Base-by-base conservation (phyloP, 2,329 filamentous ascomycete genomes). In the Ceratocystiopsis sp. region DNA sequence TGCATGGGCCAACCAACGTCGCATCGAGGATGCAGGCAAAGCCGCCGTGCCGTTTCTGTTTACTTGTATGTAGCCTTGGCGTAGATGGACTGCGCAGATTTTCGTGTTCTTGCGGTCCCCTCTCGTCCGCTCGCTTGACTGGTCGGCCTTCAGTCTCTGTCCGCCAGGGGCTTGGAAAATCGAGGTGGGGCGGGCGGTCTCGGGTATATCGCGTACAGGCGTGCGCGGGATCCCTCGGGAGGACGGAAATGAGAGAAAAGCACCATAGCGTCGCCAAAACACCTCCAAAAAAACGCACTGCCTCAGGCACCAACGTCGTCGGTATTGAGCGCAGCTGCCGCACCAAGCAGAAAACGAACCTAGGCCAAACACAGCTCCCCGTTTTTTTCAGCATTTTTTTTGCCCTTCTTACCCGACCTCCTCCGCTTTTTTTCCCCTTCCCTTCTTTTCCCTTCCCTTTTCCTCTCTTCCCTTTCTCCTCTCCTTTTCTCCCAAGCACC, bases 331-430 rank as follows among this genome's bases (percentile, higher is more conserved):
- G 19, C 19, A 21, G 19, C 19, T 43, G 25, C 17, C 17, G 37
- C 43, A 21, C 44, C 46, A 49, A 46, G 48, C 45, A 44, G 42
- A 38, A 39, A 42, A 21, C 19, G 19, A 45, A 42, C 8, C 35
- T 45, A 47, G 47, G 43, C 45, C 45, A 45, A 45, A 38, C 38
- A 35, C 41, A 43, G 41, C 41, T 37, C 43, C 47, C 48, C 43
- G 44, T 50, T 50, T 47, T 45, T 39, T 40, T 50, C 47, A 44
- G 47, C 48, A 48, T 48, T 49, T 51, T 51, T 49, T 51, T 51
- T 49, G 19, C 19, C 19, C 19, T 21, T 21, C 19, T 21, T 21
- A 21, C 46, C 49, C 49, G 49, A 49, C 47, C 46, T 48, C 45
- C 49, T 51, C 49, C 48, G 49, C 42, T 49, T 43, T 44, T 44